phyloP scores from a whole-genome alignment of 352 stramenopile species.

The Pythium utonaiense region DNA sequence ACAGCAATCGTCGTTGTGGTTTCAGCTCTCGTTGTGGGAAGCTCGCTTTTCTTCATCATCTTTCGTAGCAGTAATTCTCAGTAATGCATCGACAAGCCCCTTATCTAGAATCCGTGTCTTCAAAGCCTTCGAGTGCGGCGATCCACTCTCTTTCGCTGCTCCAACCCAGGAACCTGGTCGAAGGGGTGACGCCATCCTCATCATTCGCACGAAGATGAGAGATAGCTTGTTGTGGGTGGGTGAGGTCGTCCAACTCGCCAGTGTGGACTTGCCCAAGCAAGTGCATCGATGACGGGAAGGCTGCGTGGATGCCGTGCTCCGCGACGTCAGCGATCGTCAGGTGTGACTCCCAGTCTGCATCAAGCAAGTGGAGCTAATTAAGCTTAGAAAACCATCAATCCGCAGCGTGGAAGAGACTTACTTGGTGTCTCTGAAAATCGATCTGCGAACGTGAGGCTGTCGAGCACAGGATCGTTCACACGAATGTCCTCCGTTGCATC shows the following conservation, averaged over 20 bases:
- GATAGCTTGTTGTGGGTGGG: conserved; percentile 6
- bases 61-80: conserved; percentile 4
- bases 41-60: background rate
- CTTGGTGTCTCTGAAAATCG: conserved; percentile 49
- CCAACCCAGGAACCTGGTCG: background rate
- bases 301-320: conserved; percentile 27
- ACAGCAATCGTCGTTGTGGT: background rate
- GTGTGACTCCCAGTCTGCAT: conserved; percentile 15
- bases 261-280: conserved; percentile 2
- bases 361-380: too few species aligned
- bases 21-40: background rate
- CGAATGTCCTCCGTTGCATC: conserved; percentile 18
- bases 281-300: conserved; percentile 20
- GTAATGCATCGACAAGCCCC: conserved; percentile 12
- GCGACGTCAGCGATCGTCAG: conserved; percentile 20
- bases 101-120: conserved; percentile 1
- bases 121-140: background rate
- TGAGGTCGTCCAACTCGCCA: conserved; percentile 20
- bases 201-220: conserved; percentile 6
- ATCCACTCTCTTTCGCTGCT: background rate
- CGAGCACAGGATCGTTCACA: conserved; percentile 49
- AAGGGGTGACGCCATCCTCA: background rate
- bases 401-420: conserved; percentile 6
- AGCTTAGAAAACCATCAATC: too few species aligned
- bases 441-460: conserved; percentile 49